Evolutionary conservation across 2,329 filamentous ascomycete species (phyloP), one percentile per base, ranked within the genome.

Genomic region (Fusarium sp.): DNA sequence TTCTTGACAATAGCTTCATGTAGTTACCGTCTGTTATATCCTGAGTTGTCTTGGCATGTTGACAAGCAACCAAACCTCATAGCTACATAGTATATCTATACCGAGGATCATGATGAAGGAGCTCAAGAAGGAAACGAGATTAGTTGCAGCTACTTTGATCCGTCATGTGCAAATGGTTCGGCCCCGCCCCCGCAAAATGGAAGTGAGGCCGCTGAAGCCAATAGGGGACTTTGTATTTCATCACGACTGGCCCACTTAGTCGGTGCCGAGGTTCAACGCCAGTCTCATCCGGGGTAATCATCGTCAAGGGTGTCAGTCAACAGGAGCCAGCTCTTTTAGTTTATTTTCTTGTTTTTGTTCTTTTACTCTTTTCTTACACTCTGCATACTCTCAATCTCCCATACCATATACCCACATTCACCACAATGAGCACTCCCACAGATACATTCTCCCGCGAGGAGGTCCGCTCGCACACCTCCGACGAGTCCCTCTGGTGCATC

Each of bases 401-500:
- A 11, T 34, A 30, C 18, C 5, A 56, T 37, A 56, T 6, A 19
- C 28, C 11, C 14, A 28, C n/a, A 19, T 31, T 7, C 11, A 44
- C 10, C 26, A 52, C 42, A 59, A 71, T 71, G 68, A 75, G 78
- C 37, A 70, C 80, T 65, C 79, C 82, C 34, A 75, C 80, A 69
- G 81, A 86, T 75, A 86, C 85, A 23, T 88, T 84, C 75, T 85
- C 87, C 62, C 86, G 87, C 73, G 86, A 83, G 58, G 86, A 93
- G 79, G 91, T 96, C 73, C 90, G 90, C 67, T 87, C 90, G 79
- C 91, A 95, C 83, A 93, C 90, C 79, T 88, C 86, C 59, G 89
- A 91, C 50, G 91, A 94, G 70, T 91, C 90, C 68, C 83, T 93
- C 61, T 94, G 93, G 91, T 91, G 92, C 81, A 90, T 97, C 76